A percentile compares a stretch with the other conserved stretches of the same genome.
Evolutionary conservation across 2,329 filamentous ascomycete species (phyloP).

Genomic region (Colletotrichum siamense): DNA sequence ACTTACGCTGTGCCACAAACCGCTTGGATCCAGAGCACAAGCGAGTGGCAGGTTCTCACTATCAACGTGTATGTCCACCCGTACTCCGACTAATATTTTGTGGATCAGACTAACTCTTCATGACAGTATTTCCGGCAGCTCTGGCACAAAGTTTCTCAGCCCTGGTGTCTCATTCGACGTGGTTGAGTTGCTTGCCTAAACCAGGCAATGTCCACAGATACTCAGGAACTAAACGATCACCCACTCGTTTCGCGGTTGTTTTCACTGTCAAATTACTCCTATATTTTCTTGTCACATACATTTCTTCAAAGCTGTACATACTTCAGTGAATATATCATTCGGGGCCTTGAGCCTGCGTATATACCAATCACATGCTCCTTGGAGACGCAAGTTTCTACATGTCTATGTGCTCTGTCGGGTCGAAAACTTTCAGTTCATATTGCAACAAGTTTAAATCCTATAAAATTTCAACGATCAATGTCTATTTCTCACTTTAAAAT

Average conservation of each 20-base stretch:
- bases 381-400: not conserved
- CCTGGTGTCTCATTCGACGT: constrained; percentile 33
- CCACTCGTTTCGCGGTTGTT: not conserved
- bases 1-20: constrained; percentile 30
- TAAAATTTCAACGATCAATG: not conserved
- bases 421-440: not conserved
- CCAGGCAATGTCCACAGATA: too few relatives aligned
- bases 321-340: not conserved
- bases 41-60: constrained; percentile 32
- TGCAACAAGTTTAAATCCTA: not conserved
- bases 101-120: not conserved
- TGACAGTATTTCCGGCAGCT: constrained; percentile 25
- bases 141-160: constrained; percentile 30
- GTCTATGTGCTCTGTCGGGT: not conserved
- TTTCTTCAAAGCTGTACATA: not conserved
- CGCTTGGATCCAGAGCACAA: constrained; percentile 31
- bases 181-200: constrained; percentile 28
- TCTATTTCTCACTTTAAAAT: not conserved
- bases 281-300: not conserved
- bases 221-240: not conserved
- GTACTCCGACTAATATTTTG: not conserved
- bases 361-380: not conserved
- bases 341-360: not conserved
- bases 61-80: constrained; percentile 26
- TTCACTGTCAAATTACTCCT: not conserved